phyloP scores from a whole-genome alignment of 345 rosid species.

The Euphorbia pulcherrima region DNA sequence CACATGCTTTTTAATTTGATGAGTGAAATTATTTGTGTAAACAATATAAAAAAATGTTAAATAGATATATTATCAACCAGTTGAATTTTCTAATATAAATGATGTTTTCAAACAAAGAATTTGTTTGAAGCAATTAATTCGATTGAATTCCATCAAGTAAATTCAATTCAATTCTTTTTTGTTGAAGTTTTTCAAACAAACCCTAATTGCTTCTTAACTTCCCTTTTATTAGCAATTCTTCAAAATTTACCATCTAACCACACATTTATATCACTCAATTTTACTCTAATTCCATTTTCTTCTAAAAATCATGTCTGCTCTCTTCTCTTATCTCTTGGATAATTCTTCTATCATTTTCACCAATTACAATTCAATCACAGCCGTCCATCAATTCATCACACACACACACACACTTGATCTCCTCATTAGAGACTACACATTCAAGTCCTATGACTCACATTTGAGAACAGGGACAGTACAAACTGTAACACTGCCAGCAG shows the following conservation, averaged over 20 bases:
- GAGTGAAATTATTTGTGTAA: too few relatives aligned
- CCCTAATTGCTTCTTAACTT: constrained; percentile 29
- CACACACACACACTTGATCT: constrained; percentile 71
- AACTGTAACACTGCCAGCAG: constrained; percentile 56
- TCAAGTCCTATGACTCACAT: constrained; percentile 45
- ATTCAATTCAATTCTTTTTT: too few relatives aligned
- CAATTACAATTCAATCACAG: constrained; percentile 31
- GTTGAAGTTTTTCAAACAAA: too few relatives aligned
- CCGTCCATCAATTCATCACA: constrained; percentile 46
- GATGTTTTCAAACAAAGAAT: too few relatives aligned
- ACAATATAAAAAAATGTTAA: too few relatives aligned
- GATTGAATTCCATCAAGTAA: too few relatives aligned
- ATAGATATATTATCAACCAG: too few relatives aligned
- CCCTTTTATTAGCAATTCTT: constrained; percentile 13
- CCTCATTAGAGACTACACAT: constrained; percentile 64
- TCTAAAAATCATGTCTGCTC: constrained; percentile 14
- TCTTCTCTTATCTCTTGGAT: constrained; percentile 22
- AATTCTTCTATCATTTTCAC: constrained; percentile 23
- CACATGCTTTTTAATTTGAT: too few relatives aligned
- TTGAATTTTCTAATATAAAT: too few relatives aligned
- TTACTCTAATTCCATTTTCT: neutral
- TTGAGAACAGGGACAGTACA: constrained; percentile 57
- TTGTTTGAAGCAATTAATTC: too few relatives aligned
- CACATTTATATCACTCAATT: neutral
- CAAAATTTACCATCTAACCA: constrained; percentile 2